phyloP scores from a whole-genome alignment of 176 grass and related monocot genomes.

The Carex cristatella region DNA sequence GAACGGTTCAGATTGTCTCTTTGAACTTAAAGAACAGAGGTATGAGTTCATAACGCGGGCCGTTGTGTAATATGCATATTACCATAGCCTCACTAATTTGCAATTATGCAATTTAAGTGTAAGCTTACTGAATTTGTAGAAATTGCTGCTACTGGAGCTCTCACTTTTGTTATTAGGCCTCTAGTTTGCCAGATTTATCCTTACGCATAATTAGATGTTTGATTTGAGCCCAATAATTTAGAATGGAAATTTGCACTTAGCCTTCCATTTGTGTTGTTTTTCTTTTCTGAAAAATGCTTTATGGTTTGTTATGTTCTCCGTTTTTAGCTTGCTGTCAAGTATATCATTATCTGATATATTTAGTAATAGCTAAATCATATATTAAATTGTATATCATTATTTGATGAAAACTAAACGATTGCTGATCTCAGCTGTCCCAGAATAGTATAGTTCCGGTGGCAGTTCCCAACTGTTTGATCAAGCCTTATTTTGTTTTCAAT shows the following conservation, averaged over 20 bases:
- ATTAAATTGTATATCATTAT: background rate
- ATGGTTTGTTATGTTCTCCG: background rate
- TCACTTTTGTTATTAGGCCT: background rate
- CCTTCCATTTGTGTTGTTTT: background rate
- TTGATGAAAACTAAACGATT: background rate
- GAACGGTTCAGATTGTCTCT: no score
- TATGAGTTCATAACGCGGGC: no score
- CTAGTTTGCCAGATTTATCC: background rate
- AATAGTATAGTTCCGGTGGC: background rate
- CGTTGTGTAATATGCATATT: no score
- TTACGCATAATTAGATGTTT: background rate
- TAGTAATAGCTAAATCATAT: background rate
- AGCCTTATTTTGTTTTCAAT: no score
- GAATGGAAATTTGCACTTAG: background rate
- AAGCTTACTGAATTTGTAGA: background rate
- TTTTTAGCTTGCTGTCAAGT: background rate
- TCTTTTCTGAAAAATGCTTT: background rate
- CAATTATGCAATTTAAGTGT: background rate
- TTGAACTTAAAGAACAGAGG: no score
- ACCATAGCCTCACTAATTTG: no score
- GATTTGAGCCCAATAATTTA: background rate
- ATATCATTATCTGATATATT: no score
- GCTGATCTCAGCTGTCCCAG: background rate
- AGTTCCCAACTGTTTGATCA: no score
- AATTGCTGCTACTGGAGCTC: background rate